Evolutionary conservation across 306 rosid species (phyloP).

Genomic region (Pterocarpus macrocarpus): DNA sequence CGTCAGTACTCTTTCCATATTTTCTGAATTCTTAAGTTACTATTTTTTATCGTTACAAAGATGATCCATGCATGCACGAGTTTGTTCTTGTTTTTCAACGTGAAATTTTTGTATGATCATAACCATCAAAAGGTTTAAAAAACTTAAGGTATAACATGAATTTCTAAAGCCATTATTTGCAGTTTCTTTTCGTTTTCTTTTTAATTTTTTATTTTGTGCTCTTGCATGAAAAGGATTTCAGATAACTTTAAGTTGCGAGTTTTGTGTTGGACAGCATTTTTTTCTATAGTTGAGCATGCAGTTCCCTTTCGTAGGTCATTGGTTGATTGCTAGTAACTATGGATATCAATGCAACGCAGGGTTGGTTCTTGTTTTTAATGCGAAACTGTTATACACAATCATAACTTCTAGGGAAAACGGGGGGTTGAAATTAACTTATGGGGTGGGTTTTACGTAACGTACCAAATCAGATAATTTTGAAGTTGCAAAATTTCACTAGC

Average conservation of each 20-base stretch:
- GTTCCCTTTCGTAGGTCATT: no score
- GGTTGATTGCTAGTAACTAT: no score
- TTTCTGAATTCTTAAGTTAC: background rate
- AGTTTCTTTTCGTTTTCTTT: background rate
- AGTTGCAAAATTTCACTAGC: background rate
- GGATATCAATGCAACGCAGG: no score
- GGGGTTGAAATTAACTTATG: no score
- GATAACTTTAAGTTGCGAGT: background rate
- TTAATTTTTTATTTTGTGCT: no score
- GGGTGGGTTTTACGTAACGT: background rate
- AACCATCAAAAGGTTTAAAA: background rate
- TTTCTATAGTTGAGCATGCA: no score
- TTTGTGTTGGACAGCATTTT: background rate
- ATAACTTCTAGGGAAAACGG: background rate
- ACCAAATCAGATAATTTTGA: background rate
- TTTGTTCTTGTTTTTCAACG: background rate
- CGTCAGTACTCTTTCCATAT: constrained; percentile 51
- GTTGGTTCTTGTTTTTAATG: background rate
- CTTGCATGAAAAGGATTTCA: background rate
- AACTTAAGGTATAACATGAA: background rate
- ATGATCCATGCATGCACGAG: no score
- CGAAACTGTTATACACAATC: background rate
- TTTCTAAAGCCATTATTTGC: background rate
- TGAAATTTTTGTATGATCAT: background rate
- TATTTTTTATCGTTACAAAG: no score